Base-by-base conservation (phyloP, 225 moss, liverwort and hornwort species). In the Climacium dendroides region DNA sequence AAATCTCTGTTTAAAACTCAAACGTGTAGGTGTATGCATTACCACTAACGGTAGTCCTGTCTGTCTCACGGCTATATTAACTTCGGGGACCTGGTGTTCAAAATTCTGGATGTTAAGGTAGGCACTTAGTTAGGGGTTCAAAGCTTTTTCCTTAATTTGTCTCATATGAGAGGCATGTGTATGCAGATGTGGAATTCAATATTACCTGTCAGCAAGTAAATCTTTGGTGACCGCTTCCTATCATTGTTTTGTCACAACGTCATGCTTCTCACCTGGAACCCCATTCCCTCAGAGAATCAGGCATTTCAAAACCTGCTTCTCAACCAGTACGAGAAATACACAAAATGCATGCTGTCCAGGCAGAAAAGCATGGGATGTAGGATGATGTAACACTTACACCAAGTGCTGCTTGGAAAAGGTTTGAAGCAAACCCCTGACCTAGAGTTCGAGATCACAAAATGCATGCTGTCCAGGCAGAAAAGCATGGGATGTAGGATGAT, bases 371-470 rank as follows among this genome's bases (percentile, higher is more conserved):
- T 78, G 53, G 50, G 67, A 65, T 14, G 69, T 79, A 83, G 34
- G 48, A 77, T 80, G 81, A 81, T 65, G 60, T 9, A 85, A 48
- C 52, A 85, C 92, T 94, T 87, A 92, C 94, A 85, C 91, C 80
- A 52, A 91, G 87, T 77, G 91, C 92, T 86, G 89, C 92, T 90
- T 88, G 91, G 88, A 94, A 90, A 39, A 94, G 30, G 55, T 87
- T 92, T 71, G 94, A 91, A 88, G 94, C 87, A 90, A 94, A 80
- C 10, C 92, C 94, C 71, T 90, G 92, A 85, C 89, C 87, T 50
- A 80, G 6, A 76, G 72, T 71, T 82, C 83, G 88, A 85, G 91
- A 82, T 87, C 90, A 22, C 30, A 37, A n/a, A 80, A 74, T 67
- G 77, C 57, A 81, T 69, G n/a, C n/a, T n/a, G n/a, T n/a, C n/a